Evolutionary conservation across 345 rosid genomes (phyloP).

Genomic region (Geranium brycei): DNA sequence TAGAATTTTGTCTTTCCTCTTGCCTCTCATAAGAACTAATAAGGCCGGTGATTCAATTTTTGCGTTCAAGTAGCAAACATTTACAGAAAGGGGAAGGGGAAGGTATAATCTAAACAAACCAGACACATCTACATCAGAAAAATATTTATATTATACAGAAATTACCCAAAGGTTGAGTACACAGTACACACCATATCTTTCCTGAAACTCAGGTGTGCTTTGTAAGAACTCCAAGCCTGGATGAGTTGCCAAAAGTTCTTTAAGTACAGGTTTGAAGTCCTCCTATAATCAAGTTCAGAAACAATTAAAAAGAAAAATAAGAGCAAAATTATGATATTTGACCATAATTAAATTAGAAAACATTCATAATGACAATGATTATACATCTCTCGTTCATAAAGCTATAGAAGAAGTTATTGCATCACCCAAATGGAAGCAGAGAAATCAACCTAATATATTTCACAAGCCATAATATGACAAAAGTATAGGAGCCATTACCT

Average conservation of each 20-base stretch:
- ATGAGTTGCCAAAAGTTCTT: slow-evolving; percentile 83
- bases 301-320: slow-evolving; percentile 1
- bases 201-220: slow-evolving; percentile 98
- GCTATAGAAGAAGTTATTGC: background rate
- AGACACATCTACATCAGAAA: too few relatives aligned
- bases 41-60: too few relatives aligned
- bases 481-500: slow-evolving; percentile 27
- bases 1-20: too few relatives aligned
- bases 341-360: background rate
- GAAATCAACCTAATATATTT: background rate
- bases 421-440: background rate
- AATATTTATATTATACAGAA: too few relatives aligned
- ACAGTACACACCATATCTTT: slow-evolving; percentile 62
- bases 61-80: too few relatives aligned
- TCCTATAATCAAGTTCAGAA: slow-evolving; percentile 32
- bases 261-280: slow-evolving; percentile 82
- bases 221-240: slow-evolving; percentile 94
- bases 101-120: too few relatives aligned
- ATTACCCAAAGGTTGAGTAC: slow-evolving; percentile 17
- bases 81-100: background rate
- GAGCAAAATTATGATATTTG: background rate
- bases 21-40: too few relatives aligned
- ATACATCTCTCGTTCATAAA: background rate
- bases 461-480: background rate
- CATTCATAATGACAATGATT: background rate